These are phyloP conservation scores for Fusarium pseudonygamai DNA, from an alignment of 2,329 filamentous ascomycete genomes.

Conservation along the genomic window DNA sequence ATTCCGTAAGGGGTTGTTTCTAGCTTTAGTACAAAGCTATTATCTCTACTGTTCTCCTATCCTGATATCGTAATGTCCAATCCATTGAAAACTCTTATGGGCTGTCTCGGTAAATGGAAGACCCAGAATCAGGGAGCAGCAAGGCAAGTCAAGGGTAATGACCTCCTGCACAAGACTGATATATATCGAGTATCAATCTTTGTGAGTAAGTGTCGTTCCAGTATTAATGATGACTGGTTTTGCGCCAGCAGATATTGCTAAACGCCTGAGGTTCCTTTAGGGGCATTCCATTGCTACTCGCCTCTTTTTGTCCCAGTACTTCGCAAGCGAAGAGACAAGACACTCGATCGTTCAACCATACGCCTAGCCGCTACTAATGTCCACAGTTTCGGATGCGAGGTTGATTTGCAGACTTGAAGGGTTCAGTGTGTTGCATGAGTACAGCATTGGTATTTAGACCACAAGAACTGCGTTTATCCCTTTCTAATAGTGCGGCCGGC, in stretches of 20 bases:
- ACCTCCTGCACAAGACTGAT: background rate
- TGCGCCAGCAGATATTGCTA: background rate
- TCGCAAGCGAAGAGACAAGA: background rate
- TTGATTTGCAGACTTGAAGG: background rate
- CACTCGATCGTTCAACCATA: no score
- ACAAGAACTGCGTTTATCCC: background rate
- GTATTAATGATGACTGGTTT: no score
- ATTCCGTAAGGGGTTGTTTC: no score
- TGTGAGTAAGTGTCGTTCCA: no score
- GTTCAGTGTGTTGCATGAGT: background rate
- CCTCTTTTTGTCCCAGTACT: background rate
- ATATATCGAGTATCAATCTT: no score
- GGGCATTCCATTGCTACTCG: background rate
- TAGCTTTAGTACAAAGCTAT: rapidly evolving
- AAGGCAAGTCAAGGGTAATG: background rate
- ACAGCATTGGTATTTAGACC: no score
- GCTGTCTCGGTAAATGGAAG: background rate
- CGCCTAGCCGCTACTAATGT: rapidly evolving
- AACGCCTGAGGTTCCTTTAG: background rate
- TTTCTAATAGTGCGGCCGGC: background rate
- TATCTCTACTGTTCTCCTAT: rapidly evolving
- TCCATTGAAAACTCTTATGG: background rate
- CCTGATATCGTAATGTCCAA: background rate
- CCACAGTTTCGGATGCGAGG: background rate
- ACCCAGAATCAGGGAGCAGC: background rate